Conservation (phyloP, 192 early-diverging fungal species). For the Funneliformis mosseae region DNA sequence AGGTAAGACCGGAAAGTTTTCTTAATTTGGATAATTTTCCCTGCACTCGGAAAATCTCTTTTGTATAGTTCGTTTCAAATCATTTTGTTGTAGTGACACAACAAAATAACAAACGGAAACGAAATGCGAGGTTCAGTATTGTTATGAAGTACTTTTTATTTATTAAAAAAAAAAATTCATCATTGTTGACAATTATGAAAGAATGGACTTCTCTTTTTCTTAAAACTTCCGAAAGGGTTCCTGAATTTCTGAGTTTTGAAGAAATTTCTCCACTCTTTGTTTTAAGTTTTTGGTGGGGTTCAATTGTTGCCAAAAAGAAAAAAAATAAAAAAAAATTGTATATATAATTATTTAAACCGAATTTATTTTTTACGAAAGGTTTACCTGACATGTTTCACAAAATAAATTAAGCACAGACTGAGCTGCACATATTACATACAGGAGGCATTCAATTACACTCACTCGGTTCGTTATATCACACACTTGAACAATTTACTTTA, state of each 20-base stretch:
- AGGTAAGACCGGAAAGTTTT: background rate
- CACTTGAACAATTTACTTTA: background rate
- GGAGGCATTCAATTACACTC: background rate
- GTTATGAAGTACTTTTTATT: no score
- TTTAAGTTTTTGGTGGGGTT: background rate
- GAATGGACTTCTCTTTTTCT: no score
- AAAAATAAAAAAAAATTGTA: background rate
- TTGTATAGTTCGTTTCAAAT: background rate
- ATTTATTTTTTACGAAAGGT: no score
- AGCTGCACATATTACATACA: background rate
- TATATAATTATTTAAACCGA: no score
- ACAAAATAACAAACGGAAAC: background rate
- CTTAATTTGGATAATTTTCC: background rate
- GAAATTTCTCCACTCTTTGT: background rate
- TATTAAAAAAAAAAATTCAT: background rate
- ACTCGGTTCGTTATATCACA: background rate
- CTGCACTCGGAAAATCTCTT: background rate
- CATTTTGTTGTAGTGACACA: background rate
- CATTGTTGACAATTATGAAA: background rate
- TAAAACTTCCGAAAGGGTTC: background rate
- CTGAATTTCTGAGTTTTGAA: background rate
- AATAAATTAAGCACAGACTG: slow-evolving; percentile 1
- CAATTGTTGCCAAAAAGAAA: background rate
- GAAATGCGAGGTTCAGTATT: background rate
- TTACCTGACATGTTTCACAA: background rate